Evolutionary conservation across 2,329 filamentous ascomycete species (phyloP), one percentile per base, ranked within the genome.

Genomic region (Ambrosiella xylebori): DNA sequence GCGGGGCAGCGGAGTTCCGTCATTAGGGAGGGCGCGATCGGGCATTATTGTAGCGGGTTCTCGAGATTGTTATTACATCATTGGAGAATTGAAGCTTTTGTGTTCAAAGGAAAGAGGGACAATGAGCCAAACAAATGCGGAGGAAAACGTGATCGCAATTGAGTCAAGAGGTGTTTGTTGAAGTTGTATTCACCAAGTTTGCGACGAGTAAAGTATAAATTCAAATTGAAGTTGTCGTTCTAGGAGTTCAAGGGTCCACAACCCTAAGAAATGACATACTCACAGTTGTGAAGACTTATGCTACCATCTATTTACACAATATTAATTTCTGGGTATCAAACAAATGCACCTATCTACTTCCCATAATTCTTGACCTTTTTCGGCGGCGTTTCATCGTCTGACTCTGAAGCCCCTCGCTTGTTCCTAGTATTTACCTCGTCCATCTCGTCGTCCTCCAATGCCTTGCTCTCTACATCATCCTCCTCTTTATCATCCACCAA

Each of bases 381-480:
- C 40, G 65, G 66, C 38, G 66, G 65, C 15, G 57, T 61, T 47
- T 68, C 68, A 8, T 68, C 67, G 27, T 72, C 70, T 0, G 74
- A 67, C 1, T 74, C 71, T 19, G 53, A 39, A 6, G 76, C 79
- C 60, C 79, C 77, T 40, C 78, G 72, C 66, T 83, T 84, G 1
- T 76, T 69, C n/a, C 71, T 71, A 19, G 65, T 64, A 45, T 69
- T 69, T 59, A 68, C 59, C 58, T 63, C 63, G 49, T 63, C 66
- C 61, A 68, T 67, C 58, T 67, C 65, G 8, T 63, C 65, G 7
- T 62, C 67, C 11, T 66, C 65, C 9, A 63, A 58, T 4, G 59
- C 63, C 6, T 59, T 61, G 44, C 40, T 63, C 62, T 56, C 61
- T 35, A 58, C 57, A 15, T 66, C 64, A 37, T 67, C 65, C n/a